Conservation (phyloP, 2,329 filamentous ascomycete genomes). For the Massarina eburnea region DNA sequence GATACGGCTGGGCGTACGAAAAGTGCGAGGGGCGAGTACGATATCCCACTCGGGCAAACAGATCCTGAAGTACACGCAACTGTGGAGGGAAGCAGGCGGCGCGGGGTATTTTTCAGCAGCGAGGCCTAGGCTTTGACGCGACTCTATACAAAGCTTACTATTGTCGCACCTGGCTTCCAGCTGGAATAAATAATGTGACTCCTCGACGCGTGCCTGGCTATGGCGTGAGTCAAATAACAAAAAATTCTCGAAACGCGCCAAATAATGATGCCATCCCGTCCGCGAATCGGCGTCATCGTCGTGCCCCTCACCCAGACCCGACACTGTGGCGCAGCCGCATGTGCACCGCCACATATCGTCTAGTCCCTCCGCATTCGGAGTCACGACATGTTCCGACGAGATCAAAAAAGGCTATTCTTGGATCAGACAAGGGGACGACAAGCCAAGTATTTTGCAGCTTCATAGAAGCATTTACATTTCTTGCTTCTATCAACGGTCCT, state of each 20-base stretch:
- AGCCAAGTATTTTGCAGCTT: too few species aligned
- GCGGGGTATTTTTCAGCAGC: not conserved
- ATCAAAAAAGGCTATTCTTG: not conserved
- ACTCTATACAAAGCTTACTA: too few species aligned
- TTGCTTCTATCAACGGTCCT: not conserved
- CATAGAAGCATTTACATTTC: not conserved
- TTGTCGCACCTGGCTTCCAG: too few species aligned
- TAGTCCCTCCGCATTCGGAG: not conserved
- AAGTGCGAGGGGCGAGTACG: slow-evolving; percentile 19
- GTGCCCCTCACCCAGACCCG: not conserved
- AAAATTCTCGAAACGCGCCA: slow-evolving; percentile 3
- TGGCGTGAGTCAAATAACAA: slow-evolving; percentile 4
- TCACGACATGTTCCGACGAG: not conserved
- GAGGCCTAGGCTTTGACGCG: not conserved
- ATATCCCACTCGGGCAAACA: slow-evolving; percentile 13
- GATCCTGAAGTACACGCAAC: not conserved
- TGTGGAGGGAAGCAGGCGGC: not conserved
- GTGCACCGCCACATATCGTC: not conserved
- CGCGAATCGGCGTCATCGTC: not conserved
- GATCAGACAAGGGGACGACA: not conserved
- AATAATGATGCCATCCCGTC: slow-evolving; percentile 1
- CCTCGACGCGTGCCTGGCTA: not conserved
- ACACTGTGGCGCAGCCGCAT: not conserved
- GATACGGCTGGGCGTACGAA: slow-evolving; percentile 18
- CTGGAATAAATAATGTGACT: not conserved